phyloP scores from a whole-genome alignment of 805 yeast species.

The Cyberlindnera misumaiensis region DNA sequence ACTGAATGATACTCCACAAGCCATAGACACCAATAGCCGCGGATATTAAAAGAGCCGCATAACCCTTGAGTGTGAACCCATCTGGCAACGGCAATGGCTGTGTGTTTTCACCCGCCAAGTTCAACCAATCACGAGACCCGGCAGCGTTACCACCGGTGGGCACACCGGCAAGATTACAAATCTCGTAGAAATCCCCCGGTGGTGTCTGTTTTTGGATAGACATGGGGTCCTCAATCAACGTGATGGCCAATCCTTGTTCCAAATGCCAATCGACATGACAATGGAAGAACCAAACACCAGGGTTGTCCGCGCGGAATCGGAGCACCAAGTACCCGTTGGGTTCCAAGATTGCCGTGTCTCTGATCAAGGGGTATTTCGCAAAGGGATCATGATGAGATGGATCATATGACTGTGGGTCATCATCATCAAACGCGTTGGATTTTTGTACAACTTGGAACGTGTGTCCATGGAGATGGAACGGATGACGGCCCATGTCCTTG shows the following conservation, averaged over 20 bases:
- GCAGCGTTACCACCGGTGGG: conserved; percentile 65
- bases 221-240: conserved; percentile 64
- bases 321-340: conserved; percentile 63
- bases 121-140: conserved; percentile 46
- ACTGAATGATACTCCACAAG: conserved; percentile 48
- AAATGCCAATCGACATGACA: conserved; percentile 87
- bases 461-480: conserved; percentile 77
- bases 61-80: conserved; percentile 69
- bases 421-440: conserved; percentile 45
- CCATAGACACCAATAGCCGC: conserved; percentile 55
- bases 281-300: conserved; percentile 93
- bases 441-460: conserved; percentile 55
- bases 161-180: conserved; percentile 42
- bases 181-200: conserved; percentile 41
- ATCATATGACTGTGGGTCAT: conserved; percentile 44
- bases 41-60: conserved; percentile 52
- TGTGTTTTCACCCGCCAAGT: conserved; percentile 51
- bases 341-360: conserved; percentile 69
- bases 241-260: conserved; percentile 72
- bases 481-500: conserved; percentile 72
- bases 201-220: conserved; percentile 36
- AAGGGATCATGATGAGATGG: conserved; percentile 35
- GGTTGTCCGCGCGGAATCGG: conserved; percentile 77
- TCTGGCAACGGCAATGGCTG: conserved; percentile 59
- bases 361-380: conserved; percentile 53